Percentiles rank a stretch among this genome's conserved stretches.
phyloP scores from a whole-genome alignment of 768 basidiomycete genomes.

The Udeniomyces megalosporus region DNA sequence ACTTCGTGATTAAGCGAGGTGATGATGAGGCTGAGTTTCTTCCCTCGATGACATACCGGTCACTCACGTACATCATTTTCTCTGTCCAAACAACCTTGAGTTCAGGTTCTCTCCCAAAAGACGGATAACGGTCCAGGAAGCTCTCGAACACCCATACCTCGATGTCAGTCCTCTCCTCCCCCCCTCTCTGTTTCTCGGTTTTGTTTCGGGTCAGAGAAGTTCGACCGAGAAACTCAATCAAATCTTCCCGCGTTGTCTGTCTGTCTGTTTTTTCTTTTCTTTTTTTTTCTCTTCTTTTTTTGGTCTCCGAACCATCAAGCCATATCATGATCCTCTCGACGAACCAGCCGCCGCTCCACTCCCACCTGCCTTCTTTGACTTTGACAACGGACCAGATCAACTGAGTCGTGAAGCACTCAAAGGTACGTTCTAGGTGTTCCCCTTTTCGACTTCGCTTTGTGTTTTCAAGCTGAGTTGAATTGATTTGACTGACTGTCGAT shows the following conservation, averaged over 20 bases:
- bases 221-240: too few species aligned
- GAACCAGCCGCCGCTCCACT: slow-evolving; percentile 4
- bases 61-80: background rate
- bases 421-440: too few species aligned
- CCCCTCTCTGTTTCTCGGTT: background rate
- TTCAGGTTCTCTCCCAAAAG: slow-evolving; percentile 52
- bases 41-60: background rate
- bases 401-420: slow-evolving; percentile 8
- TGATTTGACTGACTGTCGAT: too few species aligned
- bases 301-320: background rate
- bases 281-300: too few species aligned
- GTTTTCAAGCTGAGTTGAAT: too few species aligned
- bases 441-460: background rate
- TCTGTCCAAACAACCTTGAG: too few species aligned
- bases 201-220: too few species aligned
- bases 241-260: too few species aligned
- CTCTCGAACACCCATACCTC: slow-evolving; percentile 83
- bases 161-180: slow-evolving; percentile 31
- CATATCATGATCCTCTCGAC: slow-evolving; percentile 14
- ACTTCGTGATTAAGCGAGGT: too few species aligned
- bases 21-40: background rate
- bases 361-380: slow-evolving; percentile 11
- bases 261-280: too few species aligned
- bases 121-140: slow-evolving; percentile 84
- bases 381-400: slow-evolving; percentile 4